Conservation (phyloP, 768 basidiomycete species). For the Boletus fagicola region DNA sequence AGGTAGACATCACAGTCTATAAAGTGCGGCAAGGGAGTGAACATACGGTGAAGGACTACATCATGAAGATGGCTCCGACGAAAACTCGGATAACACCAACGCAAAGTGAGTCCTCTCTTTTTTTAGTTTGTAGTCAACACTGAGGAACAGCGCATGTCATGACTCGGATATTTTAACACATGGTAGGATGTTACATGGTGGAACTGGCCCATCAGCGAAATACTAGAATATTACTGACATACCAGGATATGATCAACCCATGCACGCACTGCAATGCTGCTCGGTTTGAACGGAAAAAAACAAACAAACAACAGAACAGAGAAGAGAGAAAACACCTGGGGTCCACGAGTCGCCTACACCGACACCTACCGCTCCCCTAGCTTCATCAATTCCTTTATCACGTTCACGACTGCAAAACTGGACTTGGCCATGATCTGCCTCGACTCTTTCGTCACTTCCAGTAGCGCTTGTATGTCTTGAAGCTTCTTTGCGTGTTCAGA, state of each 20-base stretch:
- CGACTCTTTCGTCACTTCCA: slow-evolving; percentile 86
- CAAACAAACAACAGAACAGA: background rate
- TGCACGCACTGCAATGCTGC: slow-evolving; percentile 8
- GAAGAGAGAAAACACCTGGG: background rate
- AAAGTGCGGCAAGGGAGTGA: no score
- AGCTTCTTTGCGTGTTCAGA: slow-evolving; percentile 87
- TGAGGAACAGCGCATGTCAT: no score
- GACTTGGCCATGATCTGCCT: slow-evolving; percentile 96
- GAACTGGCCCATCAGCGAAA: no score
- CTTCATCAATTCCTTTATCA: slow-evolving; percentile 91
- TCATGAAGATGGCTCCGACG: no score
- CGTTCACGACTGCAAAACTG: slow-evolving; percentile 94
- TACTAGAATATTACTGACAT: slow-evolving; percentile 12
- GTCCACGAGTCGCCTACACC: no score
- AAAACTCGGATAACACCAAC: no score
- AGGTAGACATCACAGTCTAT: no score
- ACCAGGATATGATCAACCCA: background rate
- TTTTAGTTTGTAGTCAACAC: no score
- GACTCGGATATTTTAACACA: no score
- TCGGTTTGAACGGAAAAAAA: background rate
- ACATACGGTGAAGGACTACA: no score
- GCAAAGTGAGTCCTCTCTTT: no score
- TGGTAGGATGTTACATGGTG: no score
- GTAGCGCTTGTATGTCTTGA: slow-evolving; percentile 81
- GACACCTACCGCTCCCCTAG: slow-evolving; percentile 38